Percentiles rank a stretch among this genome's conserved stretches.
phyloP scores from a whole-genome alignment of 2,329 filamentous ascomycete species.

The Neobulgaria alba region DNA sequence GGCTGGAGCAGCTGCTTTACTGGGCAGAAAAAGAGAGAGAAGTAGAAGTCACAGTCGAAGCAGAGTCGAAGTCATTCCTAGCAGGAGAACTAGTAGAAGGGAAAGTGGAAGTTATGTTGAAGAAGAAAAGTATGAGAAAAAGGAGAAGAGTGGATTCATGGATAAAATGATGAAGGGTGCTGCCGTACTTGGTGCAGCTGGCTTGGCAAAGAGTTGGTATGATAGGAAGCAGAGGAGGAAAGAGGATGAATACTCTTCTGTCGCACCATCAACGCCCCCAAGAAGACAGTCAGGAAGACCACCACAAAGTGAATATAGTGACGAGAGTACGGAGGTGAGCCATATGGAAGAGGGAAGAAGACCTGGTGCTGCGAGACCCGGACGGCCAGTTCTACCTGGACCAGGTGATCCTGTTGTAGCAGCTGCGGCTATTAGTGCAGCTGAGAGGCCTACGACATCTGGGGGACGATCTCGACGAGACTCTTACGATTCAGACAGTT shows the following conservation, averaged over 20 bases:
- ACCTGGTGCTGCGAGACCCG: conserved; percentile 15
- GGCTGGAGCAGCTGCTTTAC: conserved; percentile 45
- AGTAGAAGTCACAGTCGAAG: conserved; percentile 16
- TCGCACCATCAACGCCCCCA: conserved; percentile 52
- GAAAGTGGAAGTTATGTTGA: conserved; percentile 46
- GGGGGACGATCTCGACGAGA: conserved; percentile 34
- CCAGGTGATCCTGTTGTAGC: conserved; percentile 36
- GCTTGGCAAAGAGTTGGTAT: conserved; percentile 50
- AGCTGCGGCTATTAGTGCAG: conserved; percentile 40
- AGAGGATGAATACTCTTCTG: conserved; percentile 50
- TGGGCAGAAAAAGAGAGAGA: conserved; percentile 32
- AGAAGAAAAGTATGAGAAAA: conserved; percentile 51
- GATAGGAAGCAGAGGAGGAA: conserved; percentile 40
- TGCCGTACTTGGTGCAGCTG: conserved; percentile 53
- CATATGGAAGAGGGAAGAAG: conserved; percentile 28
- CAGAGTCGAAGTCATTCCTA: conserved; percentile 42
- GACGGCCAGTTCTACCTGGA: conserved; percentile 36
- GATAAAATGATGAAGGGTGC: conserved; percentile 52
- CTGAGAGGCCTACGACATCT: conserved; percentile 32
- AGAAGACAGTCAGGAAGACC: conserved; percentile 34
- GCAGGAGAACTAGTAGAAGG: conserved; percentile 38
- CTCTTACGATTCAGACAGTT: conserved; percentile 48
- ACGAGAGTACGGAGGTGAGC: conserved; percentile 34
- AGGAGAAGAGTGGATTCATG: conserved; percentile 47
- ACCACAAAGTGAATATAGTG: conserved; percentile 22